A percentile compares a stretch with the other conserved stretches of the same genome.
Evolutionary conservation across 495 filamentous ascomycete species (phyloP).

Genomic region (Xylaria castorea): DNA sequence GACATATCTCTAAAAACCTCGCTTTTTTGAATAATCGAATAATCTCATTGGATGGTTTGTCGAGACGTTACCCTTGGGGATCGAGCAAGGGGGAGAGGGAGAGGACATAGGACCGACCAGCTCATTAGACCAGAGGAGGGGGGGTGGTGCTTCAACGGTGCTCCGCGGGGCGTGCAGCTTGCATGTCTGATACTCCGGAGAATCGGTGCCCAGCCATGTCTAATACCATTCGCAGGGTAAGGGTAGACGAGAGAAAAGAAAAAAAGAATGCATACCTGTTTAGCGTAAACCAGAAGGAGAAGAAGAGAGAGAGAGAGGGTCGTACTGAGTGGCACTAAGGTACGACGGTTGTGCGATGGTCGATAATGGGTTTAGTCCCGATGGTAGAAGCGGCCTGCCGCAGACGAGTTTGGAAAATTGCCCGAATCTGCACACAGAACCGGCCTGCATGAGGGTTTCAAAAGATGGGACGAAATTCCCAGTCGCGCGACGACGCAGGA

Average conservation of each 20-base stretch:
- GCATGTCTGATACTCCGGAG: constrained; percentile 38
- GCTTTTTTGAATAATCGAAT: constrained; percentile 11
- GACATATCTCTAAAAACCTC: constrained; percentile 36
- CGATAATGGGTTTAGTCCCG: constrained; percentile 26
- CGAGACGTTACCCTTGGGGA: constrained; percentile 31
- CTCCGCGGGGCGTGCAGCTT: constrained; percentile 36
- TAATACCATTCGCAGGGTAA: constrained; percentile 34
- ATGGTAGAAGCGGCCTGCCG: constrained; percentile 20
- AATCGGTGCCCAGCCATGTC: constrained; percentile 28
- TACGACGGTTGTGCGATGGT: constrained; percentile 18
- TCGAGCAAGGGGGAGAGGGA: constrained; percentile 7
- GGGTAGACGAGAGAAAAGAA: constrained; percentile 24
- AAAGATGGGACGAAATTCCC: constrained; percentile 19
- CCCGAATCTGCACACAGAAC: constrained; percentile 25
- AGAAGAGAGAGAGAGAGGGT: neutral
- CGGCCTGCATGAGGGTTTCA: constrained; percentile 23
- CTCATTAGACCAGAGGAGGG: constrained; percentile 21
- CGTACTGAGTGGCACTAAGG: constrained; percentile 5
- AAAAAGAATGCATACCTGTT: neutral
- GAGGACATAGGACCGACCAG: constrained; percentile 3
- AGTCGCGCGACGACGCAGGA: constrained; percentile 22
- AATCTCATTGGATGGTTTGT: constrained; percentile 42
- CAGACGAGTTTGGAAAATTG: constrained; percentile 25
- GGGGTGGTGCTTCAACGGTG: constrained; percentile 39
- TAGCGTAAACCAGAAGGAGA: neutral